These are phyloP conservation scores for Penicillium capsulatum DNA, from an alignment of 2,329 filamentous ascomycete genomes.

Conservation along the genomic window DNA sequence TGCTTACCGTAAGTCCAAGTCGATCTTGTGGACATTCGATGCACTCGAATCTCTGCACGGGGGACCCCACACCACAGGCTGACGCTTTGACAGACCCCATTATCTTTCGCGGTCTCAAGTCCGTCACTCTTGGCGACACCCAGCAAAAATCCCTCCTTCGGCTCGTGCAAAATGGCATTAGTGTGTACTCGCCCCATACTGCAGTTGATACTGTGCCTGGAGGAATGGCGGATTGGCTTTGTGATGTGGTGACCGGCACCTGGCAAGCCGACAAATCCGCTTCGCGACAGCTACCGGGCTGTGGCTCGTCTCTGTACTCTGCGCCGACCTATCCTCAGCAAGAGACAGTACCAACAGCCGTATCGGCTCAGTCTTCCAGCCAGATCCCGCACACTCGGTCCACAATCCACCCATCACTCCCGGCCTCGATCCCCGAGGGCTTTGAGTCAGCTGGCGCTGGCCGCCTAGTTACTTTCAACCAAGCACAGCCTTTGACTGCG, in stretches of 20 bases:
- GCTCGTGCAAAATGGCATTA: conserved; percentile 80
- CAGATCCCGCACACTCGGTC: conserved; percentile 47
- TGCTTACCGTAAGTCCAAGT: conserved; percentile 67
- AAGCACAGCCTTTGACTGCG: conserved; percentile 50
- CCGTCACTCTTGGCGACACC: conserved; percentile 74
- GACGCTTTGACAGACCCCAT: conserved; percentile 92
- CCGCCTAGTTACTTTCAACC: conserved; percentile 54
- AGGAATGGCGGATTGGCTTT: conserved; percentile 92
- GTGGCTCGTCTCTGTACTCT: conserved; percentile 35
- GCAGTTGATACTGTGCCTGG: conserved; percentile 81
- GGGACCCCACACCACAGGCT: too few species aligned
- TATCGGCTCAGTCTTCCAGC: conserved; percentile 31
- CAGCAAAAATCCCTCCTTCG: conserved; percentile 83
- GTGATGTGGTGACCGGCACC: conserved; percentile 68
- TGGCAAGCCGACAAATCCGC: conserved; percentile 15
- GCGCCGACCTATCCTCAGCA: conserved; percentile 39
- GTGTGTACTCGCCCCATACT: conserved; percentile 94
- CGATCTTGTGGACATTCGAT: background rate
- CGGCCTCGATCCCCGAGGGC: conserved; percentile 30
- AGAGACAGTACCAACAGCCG: conserved; percentile 22
- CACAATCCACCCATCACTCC: conserved; percentile 50
- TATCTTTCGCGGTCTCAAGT: conserved; percentile 90
- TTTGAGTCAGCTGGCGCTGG: conserved; percentile 57
- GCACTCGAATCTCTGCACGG: background rate
- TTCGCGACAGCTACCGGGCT: conserved; percentile 9